phyloP scores from a whole-genome alignment of 305 asterid genomes.

The Solanum hybrid region DNA sequence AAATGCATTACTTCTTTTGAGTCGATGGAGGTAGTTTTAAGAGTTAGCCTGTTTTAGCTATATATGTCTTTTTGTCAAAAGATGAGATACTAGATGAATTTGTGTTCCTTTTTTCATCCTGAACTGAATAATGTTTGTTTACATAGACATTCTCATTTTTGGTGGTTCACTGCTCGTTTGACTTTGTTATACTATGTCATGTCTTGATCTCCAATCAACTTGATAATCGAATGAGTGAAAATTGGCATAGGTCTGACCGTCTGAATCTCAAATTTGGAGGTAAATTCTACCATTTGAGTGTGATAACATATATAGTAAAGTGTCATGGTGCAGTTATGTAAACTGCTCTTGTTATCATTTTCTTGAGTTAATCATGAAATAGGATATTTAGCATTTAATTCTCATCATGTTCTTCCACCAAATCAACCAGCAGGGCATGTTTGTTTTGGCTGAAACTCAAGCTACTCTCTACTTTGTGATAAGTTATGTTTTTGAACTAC shows the following conservation, averaged over 20 bases:
- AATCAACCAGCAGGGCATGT: not conserved
- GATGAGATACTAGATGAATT: not conserved
- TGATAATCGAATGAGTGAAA: not conserved
- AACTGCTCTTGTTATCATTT: not conserved
- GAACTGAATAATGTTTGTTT: not conserved
- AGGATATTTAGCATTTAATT: not conserved
- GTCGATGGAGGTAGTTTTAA: not conserved
- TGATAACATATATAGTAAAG: not conserved
- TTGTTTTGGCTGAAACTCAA: not conserved
- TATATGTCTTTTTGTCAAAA: not conserved
- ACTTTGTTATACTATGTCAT: not conserved
- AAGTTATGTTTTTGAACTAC: not conserved
- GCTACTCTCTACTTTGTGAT: not conserved
- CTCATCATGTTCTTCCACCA: not conserved
- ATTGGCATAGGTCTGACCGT: not conserved
- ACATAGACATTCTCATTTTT: not conserved
- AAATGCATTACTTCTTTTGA: not conserved
- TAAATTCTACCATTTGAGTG: not conserved
- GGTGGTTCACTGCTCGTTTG: not conserved
- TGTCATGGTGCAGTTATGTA: not conserved
- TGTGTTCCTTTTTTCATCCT: not conserved
- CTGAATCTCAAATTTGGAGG: not conserved
- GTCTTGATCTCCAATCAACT: not conserved
- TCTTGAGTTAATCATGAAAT: not conserved
- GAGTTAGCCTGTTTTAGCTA: not conserved